These are phyloP conservation scores for Daldinia sp. DNA, from an alignment of 2,329 filamentous ascomycete species.

Conservation along the genomic window DNA sequence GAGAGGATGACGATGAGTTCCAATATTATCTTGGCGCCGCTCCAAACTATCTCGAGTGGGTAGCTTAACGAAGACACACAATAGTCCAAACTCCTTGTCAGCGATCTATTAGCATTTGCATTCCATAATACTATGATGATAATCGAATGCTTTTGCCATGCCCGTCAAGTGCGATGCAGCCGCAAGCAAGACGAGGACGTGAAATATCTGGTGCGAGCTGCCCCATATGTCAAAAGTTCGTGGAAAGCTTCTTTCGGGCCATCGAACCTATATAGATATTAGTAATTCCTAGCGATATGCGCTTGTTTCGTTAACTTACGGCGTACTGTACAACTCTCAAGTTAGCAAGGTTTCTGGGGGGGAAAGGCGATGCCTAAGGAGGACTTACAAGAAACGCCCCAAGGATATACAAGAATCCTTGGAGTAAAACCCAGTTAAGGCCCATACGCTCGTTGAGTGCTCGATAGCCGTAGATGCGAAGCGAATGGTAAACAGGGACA, in stretches of 20 bases:
- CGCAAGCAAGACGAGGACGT: constrained; percentile 85
- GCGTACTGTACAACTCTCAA: constrained; percentile 65
- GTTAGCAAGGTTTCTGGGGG: constrained; percentile 16
- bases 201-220: constrained; percentile 95
- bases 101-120: constrained; percentile 54
- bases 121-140: constrained; percentile 72
- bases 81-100: neutral
- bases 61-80: neutral
- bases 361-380: too few relatives aligned
- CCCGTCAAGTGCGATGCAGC: constrained; percentile 83
- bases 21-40: neutral
- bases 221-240: constrained; percentile 90
- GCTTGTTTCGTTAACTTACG: constrained; percentile 54
- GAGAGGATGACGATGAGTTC: neutral
- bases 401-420: constrained; percentile 84
- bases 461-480: constrained; percentile 70
- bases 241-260: constrained; percentile 82
- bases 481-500: constrained; percentile 81
- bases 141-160: constrained; percentile 85
- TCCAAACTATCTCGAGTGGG: neutral
- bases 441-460: constrained; percentile 78
- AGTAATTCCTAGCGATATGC: constrained; percentile 24
- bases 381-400: constrained; percentile 71
- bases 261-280: constrained; percentile 63
- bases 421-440: constrained; percentile 78